Evolutionary conservation across 2,329 filamentous ascomycete genomes (phyloP), one percentile per base, ranked within the genome.

Genomic region (Colletotrichum sp.): DNA sequence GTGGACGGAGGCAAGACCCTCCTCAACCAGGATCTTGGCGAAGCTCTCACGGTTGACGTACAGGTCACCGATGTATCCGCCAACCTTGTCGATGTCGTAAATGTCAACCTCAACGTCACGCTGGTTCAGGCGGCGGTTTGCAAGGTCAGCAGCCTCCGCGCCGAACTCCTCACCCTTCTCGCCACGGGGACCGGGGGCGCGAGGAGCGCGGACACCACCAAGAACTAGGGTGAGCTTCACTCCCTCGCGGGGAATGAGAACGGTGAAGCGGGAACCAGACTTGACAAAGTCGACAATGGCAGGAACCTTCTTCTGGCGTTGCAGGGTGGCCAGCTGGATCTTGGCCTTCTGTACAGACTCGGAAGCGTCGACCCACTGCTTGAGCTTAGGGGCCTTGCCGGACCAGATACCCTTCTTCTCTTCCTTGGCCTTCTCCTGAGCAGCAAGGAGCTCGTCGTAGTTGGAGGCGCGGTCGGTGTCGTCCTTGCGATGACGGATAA

Each of bases 281-380:
- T 99, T 98, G 88, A 98, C 97, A 84, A 98, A 99, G 85, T 99
- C 97, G 57, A 99, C 96, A 80, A 99, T 90, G 13, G 95, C 97
- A 9, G 97, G 96, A 5, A 99, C 93, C 85, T 95, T 96, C 89
- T 95, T 96, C 85, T 98, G 96, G 70, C 96, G 92, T 77, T 97
- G 95, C 36, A 99, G 90, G 26, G 95, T 93, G 13, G 95, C 94
- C 49, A 98, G 90, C 85, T 98, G 96, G 70, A 98, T 93, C 90
- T 98, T 99, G 78, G 97, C 97, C 87, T 98, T 98, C 84, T 99
- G 96, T 8, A 96, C 87, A 76, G 91, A 96, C 85, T 99, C 97
- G 7, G 96, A 98, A 82, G 96, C 96, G 84, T 99, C 97, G 60
- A 94, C 91, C 83, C 95, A 97, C 83, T 94, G 92, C 88, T 94